Conservation (phyloP, 1,284 basidiomycete genomes). For the Sanghuangporus weigelae region DNA sequence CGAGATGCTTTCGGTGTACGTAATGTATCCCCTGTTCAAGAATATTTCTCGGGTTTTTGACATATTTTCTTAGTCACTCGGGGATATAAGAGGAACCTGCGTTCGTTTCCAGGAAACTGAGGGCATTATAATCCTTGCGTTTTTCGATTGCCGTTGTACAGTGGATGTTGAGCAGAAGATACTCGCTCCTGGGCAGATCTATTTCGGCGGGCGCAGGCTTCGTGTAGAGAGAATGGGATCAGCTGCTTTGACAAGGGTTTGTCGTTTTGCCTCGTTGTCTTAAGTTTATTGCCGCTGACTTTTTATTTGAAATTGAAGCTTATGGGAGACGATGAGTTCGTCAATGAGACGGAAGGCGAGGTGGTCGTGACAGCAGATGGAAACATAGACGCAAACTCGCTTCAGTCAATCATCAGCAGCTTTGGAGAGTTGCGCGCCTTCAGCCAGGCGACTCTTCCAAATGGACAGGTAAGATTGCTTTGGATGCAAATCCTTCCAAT, state of each 20-base stretch:
- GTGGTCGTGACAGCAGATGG: constrained; percentile 34
- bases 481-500: neutral
- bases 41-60: too few relatives aligned
- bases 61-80: neutral
- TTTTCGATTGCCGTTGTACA: constrained; percentile 56
- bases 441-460: constrained; percentile 5
- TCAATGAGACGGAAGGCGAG: constrained; percentile 36
- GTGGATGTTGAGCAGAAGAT: constrained; percentile 32
- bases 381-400: constrained; percentile 12
- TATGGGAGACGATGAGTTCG: constrained; percentile 33
- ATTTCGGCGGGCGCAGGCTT: constrained; percentile 7
- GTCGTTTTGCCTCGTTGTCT: neutral
- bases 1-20: constrained; percentile 17
- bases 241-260: constrained; percentile 2
- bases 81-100: constrained; percentile 37
- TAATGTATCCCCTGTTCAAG: neutral
- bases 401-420: constrained; percentile 19
- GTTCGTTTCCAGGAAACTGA: constrained; percentile 42
- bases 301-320: constrained; percentile 28
- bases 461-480: constrained; percentile 6
- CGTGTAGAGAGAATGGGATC: constrained; percentile 1
- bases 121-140: constrained; percentile 52
- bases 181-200: neutral
- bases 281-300: neutral
- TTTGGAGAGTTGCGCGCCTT: constrained; percentile 22